Conservation (phyloP, 1,284 basidiomycete species). For the Neolentinus lepideus region DNA sequence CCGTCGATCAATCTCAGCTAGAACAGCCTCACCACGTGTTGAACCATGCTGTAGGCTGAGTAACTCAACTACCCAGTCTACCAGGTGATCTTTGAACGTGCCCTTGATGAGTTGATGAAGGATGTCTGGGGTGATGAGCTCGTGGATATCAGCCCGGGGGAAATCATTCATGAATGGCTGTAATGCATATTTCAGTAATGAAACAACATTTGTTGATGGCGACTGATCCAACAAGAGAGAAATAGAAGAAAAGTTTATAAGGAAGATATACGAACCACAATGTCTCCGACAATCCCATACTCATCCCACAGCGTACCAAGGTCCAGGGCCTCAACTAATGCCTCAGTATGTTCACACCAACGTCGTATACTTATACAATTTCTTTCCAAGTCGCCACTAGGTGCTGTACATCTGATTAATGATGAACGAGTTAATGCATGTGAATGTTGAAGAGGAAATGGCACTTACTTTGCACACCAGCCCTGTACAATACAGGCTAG, state of each 20-base stretch:
- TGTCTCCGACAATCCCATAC: conserved; percentile 14
- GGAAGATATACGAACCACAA: conserved; percentile 10
- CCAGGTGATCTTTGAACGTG: conserved; percentile 21
- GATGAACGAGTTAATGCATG: too few relatives aligned
- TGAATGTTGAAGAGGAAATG: neutral
- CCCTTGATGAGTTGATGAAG: conserved; percentile 23
- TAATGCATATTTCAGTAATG: neutral
- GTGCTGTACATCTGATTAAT: neutral
- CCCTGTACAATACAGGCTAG: conserved; percentile 17
- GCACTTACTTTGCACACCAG: conserved; percentile 21
- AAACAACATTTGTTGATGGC: too few relatives aligned
- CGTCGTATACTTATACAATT: too few relatives aligned
- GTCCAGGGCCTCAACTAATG: conserved; percentile 4
- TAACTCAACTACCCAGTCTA: conserved; percentile 15
- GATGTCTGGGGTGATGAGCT: conserved; percentile 17
- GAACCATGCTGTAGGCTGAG: conserved; percentile 7
- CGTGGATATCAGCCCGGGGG: conserved; percentile 18
- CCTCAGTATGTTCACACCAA: conserved; percentile 9
- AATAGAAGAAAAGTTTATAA: too few relatives aligned
- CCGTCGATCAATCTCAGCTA: conserved; percentile 16
- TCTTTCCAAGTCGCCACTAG: conserved; percentile 8
- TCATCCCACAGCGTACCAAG: conserved; percentile 11
- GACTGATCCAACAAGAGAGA: too few relatives aligned
- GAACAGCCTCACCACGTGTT: conserved; percentile 2
- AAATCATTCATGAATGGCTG: conserved; percentile 18